Base-by-base conservation (phyloP, 1,284 basidiomycete species). In the Sparassis latifolia region DNA sequence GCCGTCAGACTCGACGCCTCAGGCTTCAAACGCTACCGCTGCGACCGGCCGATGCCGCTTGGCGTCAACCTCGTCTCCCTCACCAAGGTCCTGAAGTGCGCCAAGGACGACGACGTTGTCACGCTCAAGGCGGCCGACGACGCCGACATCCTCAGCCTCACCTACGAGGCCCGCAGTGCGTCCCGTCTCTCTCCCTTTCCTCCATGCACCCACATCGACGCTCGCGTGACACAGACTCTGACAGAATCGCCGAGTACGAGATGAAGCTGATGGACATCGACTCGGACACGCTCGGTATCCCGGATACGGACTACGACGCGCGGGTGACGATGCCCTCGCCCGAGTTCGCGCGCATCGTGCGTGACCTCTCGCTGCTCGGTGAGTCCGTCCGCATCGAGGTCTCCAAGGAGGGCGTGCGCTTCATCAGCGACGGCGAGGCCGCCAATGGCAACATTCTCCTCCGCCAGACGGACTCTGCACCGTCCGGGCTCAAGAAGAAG, bases 201-300 rank as follows among this genome's bases (percentile, higher is more conserved):
- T 5, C 33, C 31, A 31, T 20, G 20, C 32, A 37, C 27, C 33
- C 3, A 10, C 20, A n/a, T 41, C 46, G 43, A 42, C 40, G 38
- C 33, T 35, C 49, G 47, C 47, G 44, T 44, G 20, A 20, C 20
- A 6, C 60, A 96, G 92, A 88, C 70, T 84, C 89, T 7, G 96
- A 98, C 70, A 86, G 97, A 50, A 88, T 99, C 49, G 94, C 93
- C 29, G 93, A 99, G 67, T 99, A 98, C 72, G 95, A 97, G 63
- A 92, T 99, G 86, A 99, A 98, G 71, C 83, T 99, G 50, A 98
- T 99, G 95, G 97, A 99, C 65, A 99, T 99, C 63, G 96, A 99
- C 70, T 78, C 89, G 35, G 97, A 99, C 71, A 88, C 86, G 52
- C 87, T 99, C 49, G 90, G 91, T 47, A 98, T 99, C 62, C 97